Conservation (phyloP, 2,329 filamentous ascomycete genomes). For the Neonectria coccinea region DNA sequence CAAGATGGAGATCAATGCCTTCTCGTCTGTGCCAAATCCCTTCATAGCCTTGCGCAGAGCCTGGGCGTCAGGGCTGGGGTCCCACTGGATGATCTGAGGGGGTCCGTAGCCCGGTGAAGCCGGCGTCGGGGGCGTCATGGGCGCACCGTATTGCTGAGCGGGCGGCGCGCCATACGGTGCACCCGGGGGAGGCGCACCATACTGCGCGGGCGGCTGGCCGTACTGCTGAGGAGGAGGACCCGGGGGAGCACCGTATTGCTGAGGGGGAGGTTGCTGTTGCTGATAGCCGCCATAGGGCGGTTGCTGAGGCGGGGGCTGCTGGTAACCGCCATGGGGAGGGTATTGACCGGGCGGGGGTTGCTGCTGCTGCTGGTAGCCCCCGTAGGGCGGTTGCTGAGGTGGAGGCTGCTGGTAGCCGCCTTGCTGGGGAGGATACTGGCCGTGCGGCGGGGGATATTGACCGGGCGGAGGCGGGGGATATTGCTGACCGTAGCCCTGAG, state of each 20-base stretch:
- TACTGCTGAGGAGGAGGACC: constrained; percentile 44
- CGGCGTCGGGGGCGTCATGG: constrained; percentile 64
- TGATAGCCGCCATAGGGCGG: constrained; percentile 49
- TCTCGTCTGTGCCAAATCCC: constrained; percentile 91
- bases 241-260: constrained; percentile 29
- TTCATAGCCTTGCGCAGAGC: constrained; percentile 87
- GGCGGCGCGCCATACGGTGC: constrained; percentile 43
- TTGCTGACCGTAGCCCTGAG: constrained; percentile 55
- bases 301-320: constrained; percentile 48
- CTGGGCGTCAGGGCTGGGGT: constrained; percentile 77
- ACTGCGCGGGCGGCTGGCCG: constrained; percentile 46
- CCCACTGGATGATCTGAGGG: constrained; percentile 75
- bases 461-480: constrained; percentile 48
- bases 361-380: constrained; percentile 54
- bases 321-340: constrained; percentile 50
- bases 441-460: constrained; percentile 46
- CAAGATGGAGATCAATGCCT: constrained; percentile 76
- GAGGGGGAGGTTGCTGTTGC: constrained; percentile 51
- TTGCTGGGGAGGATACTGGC: constrained; percentile 47
- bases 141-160: constrained; percentile 56
- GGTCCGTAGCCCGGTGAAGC: constrained; percentile 81
- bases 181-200: constrained; percentile 48
- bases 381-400: constrained; percentile 47
- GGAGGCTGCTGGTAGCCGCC: constrained; percentile 52
- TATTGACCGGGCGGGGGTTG: constrained; percentile 49